Evolutionary conservation across 2,329 filamentous ascomycete genomes (phyloP).

Genomic region (Penicillium freii): DNA sequence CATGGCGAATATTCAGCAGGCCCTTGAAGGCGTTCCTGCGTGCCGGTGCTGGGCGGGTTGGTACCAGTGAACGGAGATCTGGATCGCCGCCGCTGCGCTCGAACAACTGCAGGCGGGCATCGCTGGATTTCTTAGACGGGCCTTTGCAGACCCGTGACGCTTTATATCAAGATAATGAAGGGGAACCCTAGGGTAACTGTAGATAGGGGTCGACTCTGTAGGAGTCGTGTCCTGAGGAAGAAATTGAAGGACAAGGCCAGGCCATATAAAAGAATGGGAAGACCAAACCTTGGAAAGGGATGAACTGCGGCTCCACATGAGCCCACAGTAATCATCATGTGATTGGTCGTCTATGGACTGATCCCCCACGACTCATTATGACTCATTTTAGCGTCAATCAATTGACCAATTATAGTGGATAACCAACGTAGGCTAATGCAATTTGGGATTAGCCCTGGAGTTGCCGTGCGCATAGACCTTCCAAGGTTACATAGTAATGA

Average conservation of each 20-base stretch:
- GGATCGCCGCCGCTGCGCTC: constrained; percentile 18
- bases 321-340: not conserved
- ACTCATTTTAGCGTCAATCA: constrained; percentile 25
- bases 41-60: constrained; percentile 15
- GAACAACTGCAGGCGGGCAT: constrained; percentile 24
- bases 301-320: not conserved
- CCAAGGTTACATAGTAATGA: not conserved
- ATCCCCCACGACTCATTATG: constrained; percentile 23
- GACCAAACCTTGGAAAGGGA: not conserved
- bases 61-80: constrained; percentile 16
- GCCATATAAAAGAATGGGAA: constrained; percentile 15
- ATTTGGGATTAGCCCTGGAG: not conserved
- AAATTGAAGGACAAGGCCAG: constrained; percentile 1
- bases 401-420: constrained; percentile 10
- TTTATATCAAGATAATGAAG: not conserved
- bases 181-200: constrained; percentile 4
- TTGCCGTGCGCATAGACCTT: not conserved
- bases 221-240: constrained; percentile 25
- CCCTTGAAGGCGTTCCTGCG: constrained; percentile 18
- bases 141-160: constrained; percentile 28
- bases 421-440: not conserved
- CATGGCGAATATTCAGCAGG: constrained; percentile 15
- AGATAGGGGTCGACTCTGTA: constrained; percentile 15
- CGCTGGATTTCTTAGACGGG: constrained; percentile 26
- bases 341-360: constrained; percentile 11